Conservation (phyloP, 2,329 filamentous ascomycete species). For the Sporothrix dimorphospora region DNA sequence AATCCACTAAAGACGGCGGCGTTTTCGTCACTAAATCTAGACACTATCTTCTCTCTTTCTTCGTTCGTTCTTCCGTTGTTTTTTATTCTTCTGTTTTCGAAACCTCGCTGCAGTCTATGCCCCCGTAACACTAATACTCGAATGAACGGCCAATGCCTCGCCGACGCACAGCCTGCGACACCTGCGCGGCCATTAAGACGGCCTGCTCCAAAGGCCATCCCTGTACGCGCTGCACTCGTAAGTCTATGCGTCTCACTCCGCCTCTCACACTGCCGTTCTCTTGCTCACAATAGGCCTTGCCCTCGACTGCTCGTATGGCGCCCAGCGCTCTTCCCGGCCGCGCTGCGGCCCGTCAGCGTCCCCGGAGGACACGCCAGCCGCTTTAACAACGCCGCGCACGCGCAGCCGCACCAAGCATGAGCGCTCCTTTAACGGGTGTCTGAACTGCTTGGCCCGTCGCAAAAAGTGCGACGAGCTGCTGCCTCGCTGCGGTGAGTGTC, state of each 20-base stretch:
- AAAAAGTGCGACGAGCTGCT: neutral
- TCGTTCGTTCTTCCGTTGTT: too few relatives aligned
- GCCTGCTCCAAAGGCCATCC: constrained; percentile 3
- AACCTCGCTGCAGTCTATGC: too few relatives aligned
- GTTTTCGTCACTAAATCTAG: too few relatives aligned
- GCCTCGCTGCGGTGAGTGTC: neutral
- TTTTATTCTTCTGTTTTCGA: too few relatives aligned
- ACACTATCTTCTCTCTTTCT: too few relatives aligned
- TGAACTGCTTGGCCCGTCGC: neutral
- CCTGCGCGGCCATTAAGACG: constrained; percentile 10
- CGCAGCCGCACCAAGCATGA: neutral
- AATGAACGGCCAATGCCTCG: neutral
- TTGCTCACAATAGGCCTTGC: neutral
- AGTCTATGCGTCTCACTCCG: neutral
- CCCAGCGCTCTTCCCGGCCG: neutral
- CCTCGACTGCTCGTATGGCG: neutral
- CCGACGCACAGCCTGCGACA: neutral
- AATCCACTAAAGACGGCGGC: too few relatives aligned
- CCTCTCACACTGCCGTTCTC: too few relatives aligned
- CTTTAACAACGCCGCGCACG: neutral
- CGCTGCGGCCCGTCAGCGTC: neutral
- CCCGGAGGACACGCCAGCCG: neutral
- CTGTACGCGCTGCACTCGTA: constrained; percentile 3
- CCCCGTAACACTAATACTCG: too few relatives aligned
- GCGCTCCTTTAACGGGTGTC: neutral